Evolutionary conservation across 768 basidiomycete genomes (phyloP), one percentile per base, ranked within the genome.

Genomic region (Amanita polypyramis): DNA sequence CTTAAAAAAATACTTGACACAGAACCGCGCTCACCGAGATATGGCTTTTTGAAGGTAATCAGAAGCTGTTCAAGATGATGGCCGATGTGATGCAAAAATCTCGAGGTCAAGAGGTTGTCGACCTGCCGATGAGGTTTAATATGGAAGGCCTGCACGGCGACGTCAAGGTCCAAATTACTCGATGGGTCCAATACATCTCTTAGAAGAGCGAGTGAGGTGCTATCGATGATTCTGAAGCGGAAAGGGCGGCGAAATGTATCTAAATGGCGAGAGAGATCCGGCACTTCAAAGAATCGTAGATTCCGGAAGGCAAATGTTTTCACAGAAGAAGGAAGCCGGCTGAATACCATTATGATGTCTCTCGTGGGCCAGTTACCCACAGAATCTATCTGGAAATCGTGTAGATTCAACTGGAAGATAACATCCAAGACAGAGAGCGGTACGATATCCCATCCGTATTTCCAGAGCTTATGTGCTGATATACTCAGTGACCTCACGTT

Each of bases 51-150:
- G 15, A 42, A 23, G 40, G 20, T 25, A 25, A 42, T 42, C 21
- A 42, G 15, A 42, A 42, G 40, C 21, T 25, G 40, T n/a, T 42
- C 40, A 25, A 42, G 9, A 25, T n/a, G 10, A 23, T 42, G 40
- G 23, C 40, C 40, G 15, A 42, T 25, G 40, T 42, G 40, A 27
- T 42, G 10, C n/a, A 42, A 42, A 42, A 42, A 42, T 25, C 40
- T 42, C 40, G 3, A 14, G 40, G 40, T 42, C 11, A 42, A 25
- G 21, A 23, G 40, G 25, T 25, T 25, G 15, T 14, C 5, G n/a
- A 10, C 23, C 20, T 27, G 5, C n/a, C n/a, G n/a, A 20, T 19
- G 21, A 14, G 40, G 12, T 25, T 14, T 19, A 42, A 42, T 42
- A 42, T 42, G 40, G 40, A 42, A 42, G 21, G 40, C 23, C 40